Percentiles rank a stretch among this genome's conserved stretches.
phyloP scores from a whole-genome alignment of 352 stramenopile genomes.

The Nothophytophthora sp. region DNA sequence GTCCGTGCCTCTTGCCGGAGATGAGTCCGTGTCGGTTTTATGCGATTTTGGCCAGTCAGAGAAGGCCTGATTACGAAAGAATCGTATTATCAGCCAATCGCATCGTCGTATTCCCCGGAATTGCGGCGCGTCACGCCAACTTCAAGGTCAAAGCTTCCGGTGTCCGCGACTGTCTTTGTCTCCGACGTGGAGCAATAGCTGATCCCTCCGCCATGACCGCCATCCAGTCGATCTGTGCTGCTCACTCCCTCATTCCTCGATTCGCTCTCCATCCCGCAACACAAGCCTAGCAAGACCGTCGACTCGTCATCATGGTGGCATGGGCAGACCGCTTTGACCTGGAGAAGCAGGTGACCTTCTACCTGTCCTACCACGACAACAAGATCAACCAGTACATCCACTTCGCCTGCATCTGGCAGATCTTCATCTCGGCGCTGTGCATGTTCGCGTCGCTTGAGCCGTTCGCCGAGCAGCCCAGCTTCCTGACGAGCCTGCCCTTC shows the following conservation, averaged over 20 bases:
- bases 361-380: conserved; percentile 87
- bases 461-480: conserved; percentile 24
- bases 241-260: conserved; percentile 2
- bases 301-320: conserved; percentile 20
- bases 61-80: background rate
- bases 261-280: background rate
- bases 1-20: background rate
- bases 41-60: background rate
- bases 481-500: conserved; percentile 27
- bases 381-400: conserved; percentile 82
- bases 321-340: conserved; percentile 71
- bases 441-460: conserved; percentile 50
- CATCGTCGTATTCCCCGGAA: background rate
- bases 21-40: no score
- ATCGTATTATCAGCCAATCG: background rate
- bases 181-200: background rate
- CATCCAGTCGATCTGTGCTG: no score
- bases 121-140: no score
- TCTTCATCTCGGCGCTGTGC: conserved; percentile 76
- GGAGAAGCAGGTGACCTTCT: conserved; percentile 85
- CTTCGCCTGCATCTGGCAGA: conserved; percentile 85
- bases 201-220: background rate
- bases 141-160: no score
- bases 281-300: no score
- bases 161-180: background rate